Evolutionary conservation across 805 yeast genomes (phyloP).

Genomic region (Wickerhamomyces kurtzmanii): DNA sequence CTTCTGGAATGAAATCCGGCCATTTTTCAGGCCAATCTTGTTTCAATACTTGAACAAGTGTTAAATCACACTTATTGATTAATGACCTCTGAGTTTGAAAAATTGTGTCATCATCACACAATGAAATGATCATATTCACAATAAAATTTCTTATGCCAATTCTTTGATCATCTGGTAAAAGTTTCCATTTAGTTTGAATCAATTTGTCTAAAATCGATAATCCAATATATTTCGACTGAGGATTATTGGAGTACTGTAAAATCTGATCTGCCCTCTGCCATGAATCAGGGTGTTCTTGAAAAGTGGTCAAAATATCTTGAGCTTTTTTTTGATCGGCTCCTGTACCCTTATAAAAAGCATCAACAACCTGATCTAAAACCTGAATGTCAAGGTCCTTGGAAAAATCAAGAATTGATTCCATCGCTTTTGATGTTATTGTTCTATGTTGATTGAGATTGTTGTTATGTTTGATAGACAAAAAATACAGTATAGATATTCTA

Average conservation of each 20-base stretch:
- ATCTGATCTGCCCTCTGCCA: constrained; percentile 94
- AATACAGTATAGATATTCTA: too few relatives aligned
- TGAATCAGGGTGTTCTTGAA: constrained; percentile 90
- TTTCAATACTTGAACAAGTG: constrained; percentile 86
- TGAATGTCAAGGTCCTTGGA: constrained; percentile 72
- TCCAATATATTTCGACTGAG: constrained; percentile 91
- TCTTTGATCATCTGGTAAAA: constrained; percentile 81
- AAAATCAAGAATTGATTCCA: constrained; percentile 89
- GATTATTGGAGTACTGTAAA: constrained; percentile 62
- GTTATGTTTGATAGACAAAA: background rate
- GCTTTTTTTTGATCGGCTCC: constrained; percentile 63
- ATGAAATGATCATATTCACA: constrained; percentile 85
- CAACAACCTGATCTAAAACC: constrained; percentile 76
- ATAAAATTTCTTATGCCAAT: constrained; percentile 89
- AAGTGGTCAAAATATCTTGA: constrained; percentile 60
- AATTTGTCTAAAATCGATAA: constrained; percentile 82
- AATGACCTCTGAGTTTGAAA: constrained; percentile 70
- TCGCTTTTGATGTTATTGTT: constrained; percentile 24
- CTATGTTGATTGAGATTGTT: background rate
- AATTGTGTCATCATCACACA: constrained; percentile 74
- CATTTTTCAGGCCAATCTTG: constrained; percentile 99
- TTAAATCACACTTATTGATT: constrained; percentile 87
- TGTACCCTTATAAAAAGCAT: constrained; percentile 71
- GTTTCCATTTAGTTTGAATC: constrained; percentile 89
- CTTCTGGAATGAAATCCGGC: constrained; percentile 95